These are phyloP conservation scores for Lepidium aucheri DNA, from an alignment of 345 rosid species.

Conservation along the genomic window DNA sequence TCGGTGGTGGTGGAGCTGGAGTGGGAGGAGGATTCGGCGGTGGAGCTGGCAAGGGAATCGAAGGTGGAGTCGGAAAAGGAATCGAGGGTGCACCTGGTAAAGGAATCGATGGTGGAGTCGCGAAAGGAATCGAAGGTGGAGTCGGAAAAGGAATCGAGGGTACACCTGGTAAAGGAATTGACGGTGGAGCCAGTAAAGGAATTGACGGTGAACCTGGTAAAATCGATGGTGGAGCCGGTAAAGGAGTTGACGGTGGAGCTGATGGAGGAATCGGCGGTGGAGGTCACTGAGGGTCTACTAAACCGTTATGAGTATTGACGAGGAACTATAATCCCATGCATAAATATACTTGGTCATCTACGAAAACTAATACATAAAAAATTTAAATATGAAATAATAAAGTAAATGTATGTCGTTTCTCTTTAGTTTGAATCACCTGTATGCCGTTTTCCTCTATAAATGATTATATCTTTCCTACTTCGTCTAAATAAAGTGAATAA, in stretches of 20 bases:
- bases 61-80: background rate
- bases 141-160: background rate
- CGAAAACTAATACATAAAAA: background rate
- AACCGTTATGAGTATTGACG: background rate
- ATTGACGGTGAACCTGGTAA: too few species aligned
- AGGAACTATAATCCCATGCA: constrained; percentile 15
- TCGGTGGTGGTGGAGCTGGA: background rate
- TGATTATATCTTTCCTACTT: background rate
- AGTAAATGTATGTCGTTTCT: background rate
- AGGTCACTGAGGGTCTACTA: constrained; percentile 10
- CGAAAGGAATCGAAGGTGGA: too few species aligned
- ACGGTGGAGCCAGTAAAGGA: too few species aligned
- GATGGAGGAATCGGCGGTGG: background rate
- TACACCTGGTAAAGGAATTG: background rate
- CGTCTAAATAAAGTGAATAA: background rate
- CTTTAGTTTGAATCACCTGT: background rate
- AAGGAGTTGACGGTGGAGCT: too few species aligned
- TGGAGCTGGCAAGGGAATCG: background rate
- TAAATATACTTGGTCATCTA: background rate
- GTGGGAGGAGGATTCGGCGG: background rate
- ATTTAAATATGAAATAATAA: background rate
- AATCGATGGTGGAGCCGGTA: background rate
- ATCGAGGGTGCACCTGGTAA: background rate
- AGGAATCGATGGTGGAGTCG: background rate
- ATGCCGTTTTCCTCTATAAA: background rate